Conservation (phyloP, 768 basidiomycete species). For the Russula vinacea region DNA sequence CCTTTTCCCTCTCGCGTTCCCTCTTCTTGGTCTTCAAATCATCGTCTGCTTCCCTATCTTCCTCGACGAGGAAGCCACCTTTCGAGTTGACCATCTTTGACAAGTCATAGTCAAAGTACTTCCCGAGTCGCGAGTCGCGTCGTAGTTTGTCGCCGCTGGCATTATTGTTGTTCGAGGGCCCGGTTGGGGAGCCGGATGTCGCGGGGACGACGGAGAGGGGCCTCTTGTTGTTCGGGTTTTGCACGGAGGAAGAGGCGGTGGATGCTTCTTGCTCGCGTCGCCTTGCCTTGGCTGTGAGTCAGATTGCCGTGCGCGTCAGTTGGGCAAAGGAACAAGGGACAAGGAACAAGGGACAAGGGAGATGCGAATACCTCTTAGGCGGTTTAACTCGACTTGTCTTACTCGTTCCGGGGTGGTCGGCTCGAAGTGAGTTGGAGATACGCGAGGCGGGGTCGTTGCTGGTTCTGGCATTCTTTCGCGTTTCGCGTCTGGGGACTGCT, state of each 20-base stretch:
- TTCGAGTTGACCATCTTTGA: constrained; percentile 96
- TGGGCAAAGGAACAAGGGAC: not conserved
- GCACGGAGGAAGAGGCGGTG: constrained; percentile 45
- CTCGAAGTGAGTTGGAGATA: constrained; percentile 24
- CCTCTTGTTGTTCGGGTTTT: constrained; percentile 74
- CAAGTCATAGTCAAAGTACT: constrained; percentile 95
- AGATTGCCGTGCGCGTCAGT: not conserved
- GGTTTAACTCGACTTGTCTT: constrained; percentile 72
- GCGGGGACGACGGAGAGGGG: constrained; percentile 57
- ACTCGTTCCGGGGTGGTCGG: constrained; percentile 67
- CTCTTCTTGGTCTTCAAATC: constrained; percentile 73
- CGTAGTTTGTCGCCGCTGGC: constrained; percentile 50
- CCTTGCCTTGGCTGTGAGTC: constrained; percentile 65
- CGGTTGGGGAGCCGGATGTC: constrained; percentile 60
- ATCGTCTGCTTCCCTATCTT: constrained; percentile 77
- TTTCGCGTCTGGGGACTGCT: too few relatives aligned
- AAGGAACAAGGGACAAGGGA: not conserved
- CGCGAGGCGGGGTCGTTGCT: constrained; percentile 42
- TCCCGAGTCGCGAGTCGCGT: constrained; percentile 77
- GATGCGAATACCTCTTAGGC: constrained; percentile 57
- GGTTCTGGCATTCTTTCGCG: not conserved
- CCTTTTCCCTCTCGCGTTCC: constrained; percentile 74
- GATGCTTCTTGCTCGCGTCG: constrained; percentile 65
- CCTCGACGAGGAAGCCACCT: constrained; percentile 92
- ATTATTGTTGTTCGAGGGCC: constrained; percentile 36